Percentiles rank a stretch among this genome's conserved stretches.
Evolutionary conservation across 116 monocot species (phyloP).

Genomic region (Papilionanthe hybrid): DNA sequence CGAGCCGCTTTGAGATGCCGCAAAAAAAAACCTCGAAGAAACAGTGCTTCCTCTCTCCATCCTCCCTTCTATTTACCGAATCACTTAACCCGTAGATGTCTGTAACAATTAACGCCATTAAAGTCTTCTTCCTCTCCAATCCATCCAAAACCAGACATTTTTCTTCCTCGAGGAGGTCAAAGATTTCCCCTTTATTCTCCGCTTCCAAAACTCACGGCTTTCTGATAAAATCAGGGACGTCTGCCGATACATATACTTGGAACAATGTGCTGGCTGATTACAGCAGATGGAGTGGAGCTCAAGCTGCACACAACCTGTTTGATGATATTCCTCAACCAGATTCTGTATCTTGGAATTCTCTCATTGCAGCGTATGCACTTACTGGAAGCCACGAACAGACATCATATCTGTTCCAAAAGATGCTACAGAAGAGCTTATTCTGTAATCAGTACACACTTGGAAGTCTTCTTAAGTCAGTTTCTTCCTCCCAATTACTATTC

Average conservation of each 20-base stretch:
- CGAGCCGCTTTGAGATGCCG: too few relatives aligned
- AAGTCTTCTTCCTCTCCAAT: not conserved
- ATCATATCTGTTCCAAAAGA: slow-evolving; percentile 22
- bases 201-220: slow-evolving; percentile 30
- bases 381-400: slow-evolving; percentile 9
- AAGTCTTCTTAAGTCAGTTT: slow-evolving; percentile 38
- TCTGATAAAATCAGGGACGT: slow-evolving; percentile 27
- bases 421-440: slow-evolving; percentile 21
- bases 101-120: not conserved
- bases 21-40: too few relatives aligned
- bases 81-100: too few relatives aligned
- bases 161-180: not conserved
- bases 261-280: slow-evolving; percentile 51
- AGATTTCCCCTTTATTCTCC: not conserved
- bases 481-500: not conserved
- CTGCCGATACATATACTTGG: slow-evolving; percentile 36
- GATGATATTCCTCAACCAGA: slow-evolving; percentile 52
- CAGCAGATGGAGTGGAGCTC: slow-evolving; percentile 9
- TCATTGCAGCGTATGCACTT: slow-evolving; percentile 34
- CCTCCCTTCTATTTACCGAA: too few relatives aligned
- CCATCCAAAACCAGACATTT: slow-evolving; percentile 2
- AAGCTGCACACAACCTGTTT: slow-evolving; percentile 44
- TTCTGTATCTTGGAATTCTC: slow-evolving; percentile 61
- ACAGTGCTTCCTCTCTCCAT: too few relatives aligned
- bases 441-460: slow-evolving; percentile 43